Evolutionary conservation across 257 asterid species (phyloP).

Genomic region (Nicotiana obtusifolia): DNA sequence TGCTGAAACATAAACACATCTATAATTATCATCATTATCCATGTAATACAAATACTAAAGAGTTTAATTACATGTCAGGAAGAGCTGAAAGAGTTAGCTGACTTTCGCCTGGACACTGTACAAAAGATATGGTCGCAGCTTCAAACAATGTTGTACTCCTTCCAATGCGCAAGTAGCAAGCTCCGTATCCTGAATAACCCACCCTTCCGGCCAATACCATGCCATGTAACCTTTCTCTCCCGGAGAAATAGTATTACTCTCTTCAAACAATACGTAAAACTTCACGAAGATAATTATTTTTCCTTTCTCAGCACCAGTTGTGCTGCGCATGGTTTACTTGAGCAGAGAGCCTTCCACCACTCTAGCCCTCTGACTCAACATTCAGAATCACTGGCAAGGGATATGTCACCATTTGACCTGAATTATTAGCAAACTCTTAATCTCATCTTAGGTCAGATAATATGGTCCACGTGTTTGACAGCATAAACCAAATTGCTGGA

Average conservation of each 20-base stretch:
- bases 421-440: not conserved
- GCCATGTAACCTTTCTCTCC: constrained; percentile 23
- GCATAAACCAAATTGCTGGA: constrained; percentile 53
- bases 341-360: constrained; percentile 26
- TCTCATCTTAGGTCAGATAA: constrained; percentile 1
- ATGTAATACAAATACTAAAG: not conserved
- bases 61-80: constrained; percentile 37
- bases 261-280: constrained; percentile 11
- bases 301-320: constrained; percentile 36
- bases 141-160: not conserved
- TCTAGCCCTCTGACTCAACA: constrained; percentile 19
- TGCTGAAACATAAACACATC: not conserved
- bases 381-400: constrained; percentile 14
- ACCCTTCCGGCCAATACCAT: constrained; percentile 29
- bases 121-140: constrained; percentile 19
- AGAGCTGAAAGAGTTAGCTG: constrained; percentile 29
- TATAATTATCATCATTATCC: not conserved
- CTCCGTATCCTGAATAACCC: constrained; percentile 7
- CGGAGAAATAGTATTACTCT: constrained; percentile 5
- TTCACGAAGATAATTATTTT: constrained; percentile 27
- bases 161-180: not conserved
- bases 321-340: constrained; percentile 25
- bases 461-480: constrained; percentile 28
- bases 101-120: constrained; percentile 28
- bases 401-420: constrained; percentile 29